A percentile compares a stretch with the other conserved stretches of the same genome.
Evolutionary conservation across 345 rosid species (phyloP).

Genomic region (Syzygium oleosum): DNA sequence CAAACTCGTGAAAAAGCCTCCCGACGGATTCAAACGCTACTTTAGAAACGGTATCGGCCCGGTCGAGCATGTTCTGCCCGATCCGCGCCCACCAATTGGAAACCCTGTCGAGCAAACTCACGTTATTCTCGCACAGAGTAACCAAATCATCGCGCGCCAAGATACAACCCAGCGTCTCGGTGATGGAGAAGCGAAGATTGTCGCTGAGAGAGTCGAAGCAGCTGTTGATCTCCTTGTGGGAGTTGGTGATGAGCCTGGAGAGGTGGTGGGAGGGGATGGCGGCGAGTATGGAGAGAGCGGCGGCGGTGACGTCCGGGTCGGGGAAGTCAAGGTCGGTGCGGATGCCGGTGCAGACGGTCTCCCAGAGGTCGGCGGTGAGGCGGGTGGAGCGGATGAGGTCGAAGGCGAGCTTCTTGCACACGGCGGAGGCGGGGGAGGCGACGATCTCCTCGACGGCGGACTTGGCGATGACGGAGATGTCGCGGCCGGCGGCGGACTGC

Average conservation of each 20-base stretch:
- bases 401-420: slow-evolving; percentile 93
- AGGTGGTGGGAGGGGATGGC: slow-evolving; percentile 81
- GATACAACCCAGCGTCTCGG: slow-evolving; percentile 86
- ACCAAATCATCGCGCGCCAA: slow-evolving; percentile 91
- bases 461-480: slow-evolving; percentile 83
- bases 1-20: slow-evolving; percentile 83
- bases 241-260: slow-evolving; percentile 64
- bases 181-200: slow-evolving; percentile 70
- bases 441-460: slow-evolving; percentile 95
- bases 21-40: slow-evolving; percentile 97
- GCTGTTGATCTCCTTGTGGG: slow-evolving; percentile 60
- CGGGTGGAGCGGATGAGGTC: slow-evolving; percentile 96
- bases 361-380: slow-evolving; percentile 94
- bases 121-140: slow-evolving; percentile 79
- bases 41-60: slow-evolving; percentile 74
- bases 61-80: slow-evolving; percentile 79
- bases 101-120: slow-evolving; percentile 68
- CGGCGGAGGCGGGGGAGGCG: slow-evolving; percentile 87
- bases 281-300: slow-evolving; percentile 82
- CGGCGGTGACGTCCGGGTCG: slow-evolving; percentile 90
- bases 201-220: slow-evolving; percentile 78
- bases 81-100: slow-evolving; percentile 86
- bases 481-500: slow-evolving; percentile 93
- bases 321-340: slow-evolving; percentile 87
- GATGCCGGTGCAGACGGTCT: slow-evolving; percentile 70